Evolutionary conservation across 208 protist genomes (phyloP).

Genomic region (Crithidia acanthocephali): DNA sequence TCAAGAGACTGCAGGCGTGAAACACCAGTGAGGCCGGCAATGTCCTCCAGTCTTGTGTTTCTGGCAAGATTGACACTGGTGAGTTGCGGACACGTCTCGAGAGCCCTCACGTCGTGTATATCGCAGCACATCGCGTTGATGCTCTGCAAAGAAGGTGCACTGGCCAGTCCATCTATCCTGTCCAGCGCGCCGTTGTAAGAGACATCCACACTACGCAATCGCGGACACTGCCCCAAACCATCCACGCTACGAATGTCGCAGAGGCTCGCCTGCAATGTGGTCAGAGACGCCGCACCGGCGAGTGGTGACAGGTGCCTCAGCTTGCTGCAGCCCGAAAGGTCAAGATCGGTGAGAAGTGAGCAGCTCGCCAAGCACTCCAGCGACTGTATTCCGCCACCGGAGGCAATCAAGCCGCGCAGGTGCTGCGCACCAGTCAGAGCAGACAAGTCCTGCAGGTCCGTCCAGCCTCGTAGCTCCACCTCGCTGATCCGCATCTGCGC

Average conservation of each 20-base stretch:
- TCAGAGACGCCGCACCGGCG: not conserved
- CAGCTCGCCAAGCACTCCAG: not conserved
- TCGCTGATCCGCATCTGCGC: not conserved
- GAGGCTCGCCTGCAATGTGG: not conserved
- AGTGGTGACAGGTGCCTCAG: not conserved
- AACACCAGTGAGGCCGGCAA: not conserved
- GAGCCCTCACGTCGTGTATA: not conserved
- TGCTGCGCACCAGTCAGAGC: not conserved
- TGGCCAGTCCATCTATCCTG: not conserved
- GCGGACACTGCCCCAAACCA: not conserved
- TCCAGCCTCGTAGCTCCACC: not conserved
- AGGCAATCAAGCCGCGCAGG: not conserved
- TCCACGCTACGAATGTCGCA: not conserved
- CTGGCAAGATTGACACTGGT: not conserved
- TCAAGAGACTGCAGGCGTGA: not conserved
- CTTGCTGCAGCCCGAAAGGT: not conserved
- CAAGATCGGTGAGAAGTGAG: not conserved
- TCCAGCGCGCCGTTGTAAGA: not conserved
- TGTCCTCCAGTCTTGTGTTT: not conserved
- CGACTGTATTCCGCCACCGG: not conserved
- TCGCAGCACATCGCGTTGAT: not conserved
- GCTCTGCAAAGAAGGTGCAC: not conserved
- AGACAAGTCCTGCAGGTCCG: not conserved
- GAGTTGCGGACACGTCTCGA: not conserved
- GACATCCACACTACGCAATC: not conserved